A percentile compares a stretch with the other conserved stretches of the same genome.
Evolutionary conservation across 306 rosid species (phyloP).

Genomic region (Ammopiptanthus mongolicus): DNA sequence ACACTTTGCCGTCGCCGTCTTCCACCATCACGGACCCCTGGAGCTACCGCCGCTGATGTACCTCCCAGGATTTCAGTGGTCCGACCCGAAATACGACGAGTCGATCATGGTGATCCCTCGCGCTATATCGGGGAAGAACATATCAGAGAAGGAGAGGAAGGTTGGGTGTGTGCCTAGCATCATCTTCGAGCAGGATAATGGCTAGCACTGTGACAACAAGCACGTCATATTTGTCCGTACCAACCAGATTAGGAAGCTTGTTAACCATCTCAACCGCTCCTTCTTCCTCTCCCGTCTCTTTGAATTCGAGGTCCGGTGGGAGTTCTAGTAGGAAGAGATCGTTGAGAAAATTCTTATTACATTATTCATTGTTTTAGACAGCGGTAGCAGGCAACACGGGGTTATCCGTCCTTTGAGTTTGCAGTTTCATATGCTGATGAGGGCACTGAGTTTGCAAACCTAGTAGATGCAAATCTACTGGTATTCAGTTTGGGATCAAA

Average conservation of each 20-base stretch:
- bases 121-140: slow-evolving; percentile 53
- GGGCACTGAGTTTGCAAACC: too few relatives aligned
- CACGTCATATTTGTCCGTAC: slow-evolving; percentile 79
- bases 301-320: slow-evolving; percentile 53
- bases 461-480: too few relatives aligned
- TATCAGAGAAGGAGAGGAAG: slow-evolving; percentile 65
- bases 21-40: slow-evolving; percentile 18
- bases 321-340: slow-evolving; percentile 38
- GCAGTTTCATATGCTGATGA: too few relatives aligned
- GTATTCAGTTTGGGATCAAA: too few relatives aligned
- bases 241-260: slow-evolving; percentile 81
- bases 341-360: slow-evolving; percentile 75
- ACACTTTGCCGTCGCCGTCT: slow-evolving; percentile 24
- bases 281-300: slow-evolving; percentile 87
- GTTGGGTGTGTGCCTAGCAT: slow-evolving; percentile 82
- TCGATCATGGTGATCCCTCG: slow-evolving; percentile 74
- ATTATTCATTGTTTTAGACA: too few relatives aligned
- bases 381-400: too few relatives aligned
- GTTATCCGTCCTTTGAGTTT: too few relatives aligned
- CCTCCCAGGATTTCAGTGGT: slow-evolving; percentile 52
- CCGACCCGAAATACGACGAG: slow-evolving; percentile 72
- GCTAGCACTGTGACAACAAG: slow-evolving; percentile 85
- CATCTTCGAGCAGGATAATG: slow-evolving; percentile 81
- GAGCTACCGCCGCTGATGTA: slow-evolving; percentile 26
- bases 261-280: slow-evolving; percentile 59